Evolutionary conservation across 306 rosid genomes (phyloP).

Genomic region (Lupinus albus): DNA sequence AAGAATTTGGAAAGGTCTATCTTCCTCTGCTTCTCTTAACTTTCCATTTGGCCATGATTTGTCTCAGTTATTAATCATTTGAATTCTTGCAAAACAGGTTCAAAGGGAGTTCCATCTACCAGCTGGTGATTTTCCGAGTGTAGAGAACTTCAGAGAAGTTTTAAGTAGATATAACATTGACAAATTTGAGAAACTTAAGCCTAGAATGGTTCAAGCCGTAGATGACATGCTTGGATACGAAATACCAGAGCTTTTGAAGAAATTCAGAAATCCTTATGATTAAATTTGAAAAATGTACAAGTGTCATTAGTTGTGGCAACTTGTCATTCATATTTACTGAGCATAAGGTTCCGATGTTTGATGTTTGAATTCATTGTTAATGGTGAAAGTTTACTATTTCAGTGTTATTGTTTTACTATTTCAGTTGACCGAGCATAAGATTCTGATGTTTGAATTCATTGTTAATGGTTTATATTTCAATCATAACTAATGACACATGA

Average conservation of each 20-base stretch:
- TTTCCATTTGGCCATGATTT: slow-evolving; percentile 1
- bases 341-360: slow-evolving; percentile 1
- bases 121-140: slow-evolving; percentile 82
- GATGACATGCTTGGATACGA: slow-evolving; percentile 97
- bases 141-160: slow-evolving; percentile 69
- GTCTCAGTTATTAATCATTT: background rate
- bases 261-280: slow-evolving; percentile 83
- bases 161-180: slow-evolving; percentile 68
- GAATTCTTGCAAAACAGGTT: slow-evolving; percentile 50
- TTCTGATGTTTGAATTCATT: slow-evolving; percentile 8
- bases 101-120: slow-evolving; percentile 89
- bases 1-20: slow-evolving; percentile 75
- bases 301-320: background rate
- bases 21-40: background rate
- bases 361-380: slow-evolving; percentile 3
- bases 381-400: too few relatives aligned
- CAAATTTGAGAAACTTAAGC: slow-evolving; percentile 86
- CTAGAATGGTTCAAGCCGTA: slow-evolving; percentile 83
- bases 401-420: too few relatives aligned
- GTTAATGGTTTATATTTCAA: slow-evolving; percentile 27
- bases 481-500: too few relatives aligned
- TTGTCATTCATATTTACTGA: background rate
- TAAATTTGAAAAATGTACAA: slow-evolving; percentile 27
- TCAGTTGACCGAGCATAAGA: background rate
- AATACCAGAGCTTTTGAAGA: slow-evolving; percentile 83